phyloP scores from a whole-genome alignment of 768 basidiomycete species.

The Cystofilobasidium capitatum region DNA sequence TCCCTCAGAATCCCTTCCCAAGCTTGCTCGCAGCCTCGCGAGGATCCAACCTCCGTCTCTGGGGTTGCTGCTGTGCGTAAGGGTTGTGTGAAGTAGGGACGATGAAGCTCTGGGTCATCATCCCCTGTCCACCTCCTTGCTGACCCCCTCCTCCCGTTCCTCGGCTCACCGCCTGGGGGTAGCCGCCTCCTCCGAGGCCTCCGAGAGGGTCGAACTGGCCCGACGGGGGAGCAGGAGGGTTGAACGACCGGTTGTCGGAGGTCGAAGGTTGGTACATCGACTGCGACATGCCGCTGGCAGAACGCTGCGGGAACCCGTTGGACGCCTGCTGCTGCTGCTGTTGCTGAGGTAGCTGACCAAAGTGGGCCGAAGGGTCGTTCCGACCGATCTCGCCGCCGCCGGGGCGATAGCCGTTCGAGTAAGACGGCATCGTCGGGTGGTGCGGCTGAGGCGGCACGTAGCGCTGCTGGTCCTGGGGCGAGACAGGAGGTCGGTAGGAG shows the following conservation, averaged over 20 bases:
- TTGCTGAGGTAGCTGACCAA: neutral
- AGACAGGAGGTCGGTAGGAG: neutral
- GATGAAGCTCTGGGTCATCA: constrained; percentile 30
- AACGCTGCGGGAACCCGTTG: neutral
- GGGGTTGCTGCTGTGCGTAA: neutral
- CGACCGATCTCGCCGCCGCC: neutral
- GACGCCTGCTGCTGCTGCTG: neutral
- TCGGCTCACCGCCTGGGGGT: neutral
- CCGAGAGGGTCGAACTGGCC: constrained; percentile 15
- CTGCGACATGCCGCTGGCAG: neutral
- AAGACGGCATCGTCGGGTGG: neutral
- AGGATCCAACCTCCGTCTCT: constrained; percentile 64
- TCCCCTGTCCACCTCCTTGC: constrained; percentile 1
- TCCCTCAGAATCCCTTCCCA: constrained; percentile 15
- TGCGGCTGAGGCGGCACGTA: neutral
- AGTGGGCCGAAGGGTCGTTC: neutral
- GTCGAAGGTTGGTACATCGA: constrained; percentile 16
- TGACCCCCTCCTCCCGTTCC: neutral
- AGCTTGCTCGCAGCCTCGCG: constrained; percentile 71
- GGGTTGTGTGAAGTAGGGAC: constrained; percentile 7
- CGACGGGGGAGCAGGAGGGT: neutral
- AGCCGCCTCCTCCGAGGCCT: constrained; percentile 9
- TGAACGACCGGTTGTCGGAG: neutral
- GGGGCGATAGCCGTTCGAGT: neutral
- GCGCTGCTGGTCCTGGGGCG: constrained; percentile 11